Base-by-base conservation (phyloP, 1,139 yeast species). In the Groenewaldozyma auringiensis region DNA sequence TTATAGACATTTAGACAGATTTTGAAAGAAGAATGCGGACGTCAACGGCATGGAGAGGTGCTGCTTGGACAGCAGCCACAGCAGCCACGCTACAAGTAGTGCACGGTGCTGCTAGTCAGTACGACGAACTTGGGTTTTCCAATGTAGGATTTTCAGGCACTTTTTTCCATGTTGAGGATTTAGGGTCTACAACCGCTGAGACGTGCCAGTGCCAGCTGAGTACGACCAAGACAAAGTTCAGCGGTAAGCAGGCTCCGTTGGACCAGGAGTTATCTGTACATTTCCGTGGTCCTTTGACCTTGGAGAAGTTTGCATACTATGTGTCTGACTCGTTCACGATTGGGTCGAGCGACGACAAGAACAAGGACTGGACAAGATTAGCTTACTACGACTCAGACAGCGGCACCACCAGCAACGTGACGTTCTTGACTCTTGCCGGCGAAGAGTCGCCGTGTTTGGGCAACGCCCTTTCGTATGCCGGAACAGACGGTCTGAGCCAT, bases 211-310 rank as follows among this genome's bases (percentile, higher is more conserved):
- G 83, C 62, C 67, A 68, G 51, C 58, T 66, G 6, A 69, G 64
- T 17, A 40, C 48, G 39, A 33, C 31, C 18, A 40, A 40, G 25
- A 45, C 39, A 6, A 48, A 21, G 89, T 84, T 86, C 68, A 74
- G 82, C 18, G 97, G 97, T 42, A 52, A 78, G 21, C 71, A 84
- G 60, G 71, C 95, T 41, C 97, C 97, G 29, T 70, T 89, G 51
- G 79, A 86, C 66, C 94, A 87, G 67, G 96, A 87, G 64, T 71
- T 89, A 44, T 82, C 95, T 16, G 86, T 89, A 46, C 96, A 89
- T 66, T 86, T 89, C 72, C 79, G 97, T 69, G 97, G 97, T 48
- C 97, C 97, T 27, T 64, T 89, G 54, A 71, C 76, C 49, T 75
- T 89, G 61, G 68, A 72, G 57, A 83, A 84, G 66, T 87, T 89